Percentiles rank a stretch among this genome's conserved stretches.
These are phyloP conservation scores for Esteya vermicola DNA, from an alignment of 2,329 filamentous ascomycete species.

Conservation along the genomic window DNA sequence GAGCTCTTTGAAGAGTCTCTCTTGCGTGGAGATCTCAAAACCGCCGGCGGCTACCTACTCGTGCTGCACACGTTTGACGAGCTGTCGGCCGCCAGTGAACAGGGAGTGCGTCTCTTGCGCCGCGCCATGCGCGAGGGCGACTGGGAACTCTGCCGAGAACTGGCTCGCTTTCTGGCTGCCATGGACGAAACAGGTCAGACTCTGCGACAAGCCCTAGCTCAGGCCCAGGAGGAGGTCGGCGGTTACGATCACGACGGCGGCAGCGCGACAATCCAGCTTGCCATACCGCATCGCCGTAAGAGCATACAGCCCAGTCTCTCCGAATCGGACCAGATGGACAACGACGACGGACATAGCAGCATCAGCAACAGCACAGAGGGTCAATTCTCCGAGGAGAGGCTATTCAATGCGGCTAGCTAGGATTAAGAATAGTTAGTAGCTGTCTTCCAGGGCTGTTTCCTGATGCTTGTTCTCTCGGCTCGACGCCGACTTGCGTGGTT, in stretches of 20 bases:
- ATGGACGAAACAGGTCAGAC: constrained; percentile 78
- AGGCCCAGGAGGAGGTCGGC: constrained; percentile 22
- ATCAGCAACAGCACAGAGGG: too few species aligned
- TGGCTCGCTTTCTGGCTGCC: constrained; percentile 87
- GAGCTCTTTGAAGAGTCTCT: constrained; percentile 90
- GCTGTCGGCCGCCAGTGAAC: constrained; percentile 53
- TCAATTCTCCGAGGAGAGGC: too few species aligned
- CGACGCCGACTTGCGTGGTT: not conserved
- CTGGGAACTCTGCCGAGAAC: constrained; percentile 91
- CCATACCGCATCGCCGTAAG: constrained; percentile 14
- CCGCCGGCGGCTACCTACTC: constrained; percentile 89
- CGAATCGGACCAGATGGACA: constrained; percentile 9
- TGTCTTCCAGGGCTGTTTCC: too few species aligned
- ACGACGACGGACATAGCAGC: constrained; percentile 9
- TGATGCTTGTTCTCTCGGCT: too few species aligned
- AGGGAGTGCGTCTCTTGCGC: constrained; percentile 67
- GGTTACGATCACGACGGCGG: not conserved
- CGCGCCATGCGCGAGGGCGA: constrained; percentile 73
- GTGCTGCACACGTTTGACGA: constrained; percentile 76
- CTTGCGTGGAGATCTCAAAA: constrained; percentile 74
- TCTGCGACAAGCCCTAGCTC: constrained; percentile 55
- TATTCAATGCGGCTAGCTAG: too few species aligned
- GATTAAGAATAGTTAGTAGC: too few species aligned
- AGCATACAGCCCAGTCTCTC: constrained; percentile 2
- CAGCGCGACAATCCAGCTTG: constrained; percentile 12